Conservation (phyloP, 1,139 yeast species). For the Scheffersomyces quercinus region DNA sequence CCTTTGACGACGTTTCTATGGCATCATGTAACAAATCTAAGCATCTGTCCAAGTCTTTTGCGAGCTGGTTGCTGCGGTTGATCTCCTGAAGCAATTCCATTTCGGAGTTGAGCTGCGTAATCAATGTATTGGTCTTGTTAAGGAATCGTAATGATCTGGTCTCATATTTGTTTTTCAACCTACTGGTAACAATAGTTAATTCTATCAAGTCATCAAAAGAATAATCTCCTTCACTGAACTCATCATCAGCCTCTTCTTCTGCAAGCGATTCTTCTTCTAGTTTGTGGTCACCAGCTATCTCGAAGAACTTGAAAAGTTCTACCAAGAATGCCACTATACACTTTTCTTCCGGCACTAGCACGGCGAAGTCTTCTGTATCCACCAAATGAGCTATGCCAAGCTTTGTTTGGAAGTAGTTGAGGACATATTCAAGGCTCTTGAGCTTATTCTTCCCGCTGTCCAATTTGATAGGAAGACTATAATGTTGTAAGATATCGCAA, state of each 20-base stretch:
- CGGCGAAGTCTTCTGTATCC: constrained; percentile 61
- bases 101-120: constrained; percentile 8
- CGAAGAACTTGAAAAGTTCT: constrained; percentile 62
- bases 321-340: constrained; percentile 66
- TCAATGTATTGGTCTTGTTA: constrained; percentile 22
- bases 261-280: constrained; percentile 3
- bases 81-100: constrained; percentile 7
- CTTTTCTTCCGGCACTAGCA: constrained; percentile 60
- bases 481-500: constrained; percentile 23
- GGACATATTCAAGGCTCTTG: constrained; percentile 22
- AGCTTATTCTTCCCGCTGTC: constrained; percentile 14
- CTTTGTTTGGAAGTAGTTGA: constrained; percentile 29
- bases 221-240: constrained; percentile 1
- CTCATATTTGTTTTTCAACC: constrained; percentile 32
- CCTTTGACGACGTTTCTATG: constrained; percentile 3
- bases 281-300: constrained; percentile 15
- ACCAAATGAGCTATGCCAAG: constrained; percentile 57
- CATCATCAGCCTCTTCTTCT: background rate
- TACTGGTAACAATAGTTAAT: constrained; percentile 22
- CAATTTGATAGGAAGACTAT: constrained; percentile 5
- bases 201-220: constrained; percentile 19
- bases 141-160: constrained; percentile 30
- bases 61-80: constrained; percentile 6
- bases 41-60: constrained; percentile 4
- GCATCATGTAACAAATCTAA: constrained; percentile 4